phyloP scores from a whole-genome alignment of 148 eudicot genomes.

The Fallopia convolvulus region DNA sequence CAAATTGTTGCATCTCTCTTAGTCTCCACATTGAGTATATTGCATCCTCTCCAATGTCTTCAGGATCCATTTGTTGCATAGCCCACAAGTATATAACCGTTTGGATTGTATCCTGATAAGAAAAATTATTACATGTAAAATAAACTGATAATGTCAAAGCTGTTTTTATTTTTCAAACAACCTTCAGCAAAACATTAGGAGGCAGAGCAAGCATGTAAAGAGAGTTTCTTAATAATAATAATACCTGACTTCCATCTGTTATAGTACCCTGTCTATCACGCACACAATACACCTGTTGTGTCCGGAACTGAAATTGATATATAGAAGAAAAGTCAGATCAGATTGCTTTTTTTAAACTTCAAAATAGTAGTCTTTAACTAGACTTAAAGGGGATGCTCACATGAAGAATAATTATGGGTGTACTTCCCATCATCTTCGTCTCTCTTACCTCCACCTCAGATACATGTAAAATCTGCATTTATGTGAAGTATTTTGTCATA shows the following conservation, averaged over 20 bases:
- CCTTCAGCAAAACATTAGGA: background rate
- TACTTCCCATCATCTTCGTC: conserved; percentile 92
- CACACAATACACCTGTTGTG: conserved; percentile 81
- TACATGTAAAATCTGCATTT: conserved; percentile 70
- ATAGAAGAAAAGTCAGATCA: conserved; percentile 2
- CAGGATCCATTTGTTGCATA: conserved; percentile 62
- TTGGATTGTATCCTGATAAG: conserved; percentile 77
- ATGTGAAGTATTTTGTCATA: background rate
- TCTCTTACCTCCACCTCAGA: conserved; percentile 79
- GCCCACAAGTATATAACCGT: conserved; percentile 83
- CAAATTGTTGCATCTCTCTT: conserved; percentile 80
- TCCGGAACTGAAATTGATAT: conserved; percentile 62
- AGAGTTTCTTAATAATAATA: background rate
- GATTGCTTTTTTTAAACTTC: background rate
- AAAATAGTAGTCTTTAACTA: background rate
- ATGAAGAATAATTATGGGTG: conserved; percentile 65
- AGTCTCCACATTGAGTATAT: conserved; percentile 78
- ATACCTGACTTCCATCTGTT: conserved; percentile 84
- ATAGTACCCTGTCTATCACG: conserved; percentile 68
- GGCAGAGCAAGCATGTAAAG: background rate
- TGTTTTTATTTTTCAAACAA: background rate
- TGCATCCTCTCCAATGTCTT: conserved; percentile 57
- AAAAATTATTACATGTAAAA: background rate
- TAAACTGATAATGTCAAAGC: background rate
- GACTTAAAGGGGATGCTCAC: conserved; percentile 26